Base-by-base conservation (phyloP, 345 rosid genomes). In the Rubroshorea leprosula region DNA sequence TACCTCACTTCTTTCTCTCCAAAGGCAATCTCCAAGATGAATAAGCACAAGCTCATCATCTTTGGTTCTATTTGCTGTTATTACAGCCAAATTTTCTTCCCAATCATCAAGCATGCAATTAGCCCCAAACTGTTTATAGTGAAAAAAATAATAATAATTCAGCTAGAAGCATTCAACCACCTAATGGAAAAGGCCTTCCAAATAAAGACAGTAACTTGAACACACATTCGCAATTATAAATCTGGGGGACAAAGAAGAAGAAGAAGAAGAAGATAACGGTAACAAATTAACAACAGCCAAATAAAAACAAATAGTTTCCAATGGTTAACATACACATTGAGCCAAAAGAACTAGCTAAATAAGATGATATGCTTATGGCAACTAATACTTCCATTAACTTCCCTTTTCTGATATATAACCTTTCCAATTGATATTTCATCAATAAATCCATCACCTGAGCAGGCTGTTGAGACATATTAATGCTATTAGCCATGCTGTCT, bases 1-100 rank as follows among this genome's bases (percentile, higher is more conserved):
- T 79, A 94, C 99, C 97, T 90, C 96, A 69, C 96, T 82, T 73
- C 85, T 82, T 55, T 94, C 99, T 83, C 80, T 94, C 99, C 96
- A 94, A 59, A 94, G 57, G 81, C 92, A 80, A 83, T 94, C 99
- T 51, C 99, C 99, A 23, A 94, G 96, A 68, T 94, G 99, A 44
- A 85, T 76, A 56, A 94, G 80, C 65, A 94, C 99, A 70, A 87
- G 93, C 66, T 90, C 99, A 51, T 94, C 97, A 76, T 81, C 96
- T 66, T 87, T 74, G 48, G 97, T 94, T 76, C 99, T 85, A 71
- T 94, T 94, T 61, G 96, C 99, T 72, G 97, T 74, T 71, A 94
- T 90, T 27, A 87, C 83, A 59, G 96, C 97, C 79, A 94, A 80
- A 77, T 94, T 94, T 67, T 94, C 95, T 72, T 90, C 99, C 99